Evolutionary conservation across 768 basidiomycete species (phyloP), one percentile per base, ranked within the genome.

Genomic region (Pulveroboletus ravenelii): DNA sequence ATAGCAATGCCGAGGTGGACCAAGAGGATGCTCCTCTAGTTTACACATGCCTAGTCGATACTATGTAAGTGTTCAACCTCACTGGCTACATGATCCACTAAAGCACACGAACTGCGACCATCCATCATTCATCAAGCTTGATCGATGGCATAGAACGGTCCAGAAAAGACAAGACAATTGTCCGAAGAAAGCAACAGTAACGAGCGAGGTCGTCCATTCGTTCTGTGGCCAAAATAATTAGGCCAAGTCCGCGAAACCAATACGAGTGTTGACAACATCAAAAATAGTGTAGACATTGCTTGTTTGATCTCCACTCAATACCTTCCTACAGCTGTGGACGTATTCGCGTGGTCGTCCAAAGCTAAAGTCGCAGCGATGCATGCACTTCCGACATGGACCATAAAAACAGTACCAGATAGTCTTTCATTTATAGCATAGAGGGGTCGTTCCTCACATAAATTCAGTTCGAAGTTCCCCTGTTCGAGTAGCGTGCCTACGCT

Each of bases 1-100:
- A 81, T 94, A 37, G 82, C 91, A 6, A 91, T 96, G 77, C 94
- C 94, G 1, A 73, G 95, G 52, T 93, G 91, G 90, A 77, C 84
- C 13, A 89, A 87, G 31, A 76, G 83, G 63, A 86, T 89, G 84
- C 54, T 85, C 44, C 64, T 90, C 56, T 89, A 57, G 54, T 30
- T 5, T 17, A 43, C 23, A 17, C 25, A 49, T 29, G 27, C 30
- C 25, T 48, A 48, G 40, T 41, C n/a, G 7, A 8, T n/a, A 36
- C 14, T 15, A n/a, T n/a, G n/a, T n/a, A 6, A n/a, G 7, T 20
- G 32, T 43, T 37, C 48, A 42, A 23, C n/a, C 1, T 47, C 18
- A 5, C 9, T 31, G 20, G 25, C 23, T 43, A 30, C 17, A 15
- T 29, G 32, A 50, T 47, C 44, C 32, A 7, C 34, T 12, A 5